Conservation (phyloP, 164 flowering plant species). For the Sedum album region DNA sequence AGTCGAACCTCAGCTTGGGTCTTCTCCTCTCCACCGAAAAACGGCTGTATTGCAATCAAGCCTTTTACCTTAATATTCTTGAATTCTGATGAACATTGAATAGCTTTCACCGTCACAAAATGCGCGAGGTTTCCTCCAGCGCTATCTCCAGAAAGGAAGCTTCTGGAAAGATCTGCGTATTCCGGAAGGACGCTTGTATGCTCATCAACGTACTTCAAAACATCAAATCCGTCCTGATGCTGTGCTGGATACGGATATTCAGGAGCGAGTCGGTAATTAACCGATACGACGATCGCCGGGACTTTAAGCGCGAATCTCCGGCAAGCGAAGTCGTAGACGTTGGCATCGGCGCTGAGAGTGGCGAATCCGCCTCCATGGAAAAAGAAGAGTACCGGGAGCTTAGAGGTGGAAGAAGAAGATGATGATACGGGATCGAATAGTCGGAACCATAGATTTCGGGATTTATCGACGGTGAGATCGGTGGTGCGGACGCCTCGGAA, state of each 20-base stretch:
- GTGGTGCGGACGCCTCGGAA: conserved; percentile 22
- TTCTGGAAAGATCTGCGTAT: conserved; percentile 20
- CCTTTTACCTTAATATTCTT: background rate
- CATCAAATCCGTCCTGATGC: conserved; percentile 37
- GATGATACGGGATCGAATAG: conserved; percentile 26
- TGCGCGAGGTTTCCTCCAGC: conserved; percentile 75
- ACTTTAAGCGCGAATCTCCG: conserved; percentile 23
- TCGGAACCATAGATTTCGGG: conserved; percentile 53
- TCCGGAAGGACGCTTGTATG: conserved; percentile 13
- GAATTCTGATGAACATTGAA: background rate
- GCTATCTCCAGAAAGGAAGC: conserved; percentile 45
- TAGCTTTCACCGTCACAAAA: conserved; percentile 29
- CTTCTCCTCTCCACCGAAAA: conserved; percentile 48
- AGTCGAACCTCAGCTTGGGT: conserved; percentile 33
- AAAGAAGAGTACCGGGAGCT: conserved; percentile 35
- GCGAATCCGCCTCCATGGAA: conserved; percentile 52
- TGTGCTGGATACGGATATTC: conserved; percentile 31
- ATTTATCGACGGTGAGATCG: conserved; percentile 31
- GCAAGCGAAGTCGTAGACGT: conserved; percentile 7
- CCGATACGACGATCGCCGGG: conserved; percentile 32
- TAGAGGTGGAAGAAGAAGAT: background rate
- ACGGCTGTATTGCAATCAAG: conserved; percentile 24
- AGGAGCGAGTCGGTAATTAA: conserved; percentile 40
- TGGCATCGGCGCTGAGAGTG: conserved; percentile 21
- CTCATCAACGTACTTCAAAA: conserved; percentile 24